Evolutionary conservation across 2,329 filamentous ascomycete species (phyloP).

Genomic region (Gnomoniopsis smithogilvyi): DNA sequence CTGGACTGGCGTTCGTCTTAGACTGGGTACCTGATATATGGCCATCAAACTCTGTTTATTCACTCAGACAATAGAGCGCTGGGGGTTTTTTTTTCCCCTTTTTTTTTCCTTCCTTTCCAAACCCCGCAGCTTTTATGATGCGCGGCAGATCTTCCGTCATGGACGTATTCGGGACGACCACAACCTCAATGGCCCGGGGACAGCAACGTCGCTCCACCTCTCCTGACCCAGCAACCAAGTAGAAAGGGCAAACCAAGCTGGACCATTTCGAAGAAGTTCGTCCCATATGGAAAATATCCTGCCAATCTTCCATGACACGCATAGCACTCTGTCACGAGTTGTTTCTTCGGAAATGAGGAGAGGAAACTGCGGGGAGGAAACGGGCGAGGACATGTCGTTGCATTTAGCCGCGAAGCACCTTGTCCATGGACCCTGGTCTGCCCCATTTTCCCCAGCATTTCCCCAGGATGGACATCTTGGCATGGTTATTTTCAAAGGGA

Average conservation of each 20-base stretch:
- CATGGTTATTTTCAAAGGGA: too few species aligned
- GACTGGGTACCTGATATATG: too few species aligned
- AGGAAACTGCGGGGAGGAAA: conserved; percentile 1
- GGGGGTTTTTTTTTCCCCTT: not conserved
- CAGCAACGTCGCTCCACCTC: not conserved
- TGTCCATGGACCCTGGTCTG: not conserved
- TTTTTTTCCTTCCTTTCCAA: not conserved
- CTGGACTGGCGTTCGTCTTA: too few species aligned
- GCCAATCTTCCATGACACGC: not conserved
- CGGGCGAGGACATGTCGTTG: conserved; percentile 6
- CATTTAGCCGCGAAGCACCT: conserved; percentile 16
- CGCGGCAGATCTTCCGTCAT: not conserved
- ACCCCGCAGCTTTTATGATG: not conserved
- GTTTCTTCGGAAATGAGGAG: conserved; percentile 1
- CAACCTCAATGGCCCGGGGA: not conserved
- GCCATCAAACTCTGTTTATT: too few species aligned
- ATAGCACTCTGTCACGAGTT: not conserved
- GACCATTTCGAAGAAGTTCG: not conserved
- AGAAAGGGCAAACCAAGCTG: not conserved
- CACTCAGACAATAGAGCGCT: too few species aligned
- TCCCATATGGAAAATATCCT: not conserved
- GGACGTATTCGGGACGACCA: not conserved
- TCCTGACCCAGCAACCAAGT: not conserved
- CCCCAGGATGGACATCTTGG: too few species aligned
- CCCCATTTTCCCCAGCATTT: not conserved